These are phyloP conservation scores for Cardamine chenopodiifolia DNA, from an alignment of 345 rosid genomes.

Conservation along the genomic window DNA sequence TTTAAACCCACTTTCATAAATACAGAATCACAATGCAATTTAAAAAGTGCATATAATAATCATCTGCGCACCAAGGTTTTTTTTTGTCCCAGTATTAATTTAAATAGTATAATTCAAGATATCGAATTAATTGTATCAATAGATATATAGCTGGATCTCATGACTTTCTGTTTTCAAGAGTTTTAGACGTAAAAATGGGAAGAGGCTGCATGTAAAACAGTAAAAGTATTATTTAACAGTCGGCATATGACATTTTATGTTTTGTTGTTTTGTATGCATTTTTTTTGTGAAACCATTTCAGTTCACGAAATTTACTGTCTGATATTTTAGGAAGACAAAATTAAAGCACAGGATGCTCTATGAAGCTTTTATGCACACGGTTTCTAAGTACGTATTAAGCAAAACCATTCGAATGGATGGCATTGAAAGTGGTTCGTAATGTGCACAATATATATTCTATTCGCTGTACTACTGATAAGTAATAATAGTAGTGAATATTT, in stretches of 20 bases:
- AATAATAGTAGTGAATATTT: conserved; percentile 7
- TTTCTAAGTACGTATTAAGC: conserved; percentile 40
- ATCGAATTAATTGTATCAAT: background rate
- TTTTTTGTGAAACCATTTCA: background rate
- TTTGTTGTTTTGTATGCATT: too few species aligned
- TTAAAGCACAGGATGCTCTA: conserved; percentile 36
- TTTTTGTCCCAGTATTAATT: background rate
- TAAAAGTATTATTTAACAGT: too few species aligned
- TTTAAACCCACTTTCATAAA: conserved; percentile 22
- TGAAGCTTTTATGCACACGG: conserved; percentile 44
- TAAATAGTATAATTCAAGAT: background rate
- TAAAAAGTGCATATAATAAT: conserved; percentile 4
- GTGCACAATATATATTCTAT: conserved; percentile 31
- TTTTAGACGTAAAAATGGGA: background rate
- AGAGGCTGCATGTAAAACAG: background rate
- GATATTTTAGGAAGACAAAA: conserved; percentile 11
- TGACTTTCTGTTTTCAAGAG: background rate
- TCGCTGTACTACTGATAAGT: conserved; percentile 12
- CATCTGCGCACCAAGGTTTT: conserved; percentile 9
- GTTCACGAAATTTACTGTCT: background rate
- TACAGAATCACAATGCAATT: conserved; percentile 21
- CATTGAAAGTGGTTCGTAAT: conserved; percentile 35
- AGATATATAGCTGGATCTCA: background rate
- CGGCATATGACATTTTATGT: background rate
- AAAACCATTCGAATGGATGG: conserved; percentile 41